Evolutionary conservation across 805 yeast genomes (phyloP).

Genomic region (Clavispora santaluciae): DNA sequence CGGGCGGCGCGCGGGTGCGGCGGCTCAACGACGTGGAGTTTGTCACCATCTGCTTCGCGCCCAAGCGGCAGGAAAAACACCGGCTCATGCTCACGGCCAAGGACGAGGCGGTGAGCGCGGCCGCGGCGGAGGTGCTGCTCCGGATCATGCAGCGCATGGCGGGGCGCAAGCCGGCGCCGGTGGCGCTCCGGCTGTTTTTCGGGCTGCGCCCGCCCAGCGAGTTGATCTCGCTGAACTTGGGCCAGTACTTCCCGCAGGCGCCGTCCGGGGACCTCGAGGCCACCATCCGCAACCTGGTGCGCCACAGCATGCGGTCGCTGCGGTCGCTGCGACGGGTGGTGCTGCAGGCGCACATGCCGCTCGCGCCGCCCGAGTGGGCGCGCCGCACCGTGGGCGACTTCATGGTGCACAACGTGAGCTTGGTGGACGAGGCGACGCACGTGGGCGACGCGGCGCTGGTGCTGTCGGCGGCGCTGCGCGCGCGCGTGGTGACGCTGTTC

Average conservation of each 20-base stretch:
- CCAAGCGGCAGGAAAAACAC: constrained; percentile 64
- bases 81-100: constrained; percentile 64
- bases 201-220: constrained; percentile 95
- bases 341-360: constrained; percentile 16
- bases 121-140: constrained; percentile 54
- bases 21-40: constrained; percentile 71
- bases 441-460: constrained; percentile 23
- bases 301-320: constrained; percentile 66
- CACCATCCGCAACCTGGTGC: constrained; percentile 77
- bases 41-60: constrained; percentile 76
- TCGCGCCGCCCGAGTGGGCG: constrained; percentile 3
- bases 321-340: constrained; percentile 19
- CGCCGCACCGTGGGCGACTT: constrained; percentile 61
- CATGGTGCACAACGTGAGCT: constrained; percentile 48
- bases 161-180: constrained; percentile 13
- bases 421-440: constrained; percentile 46
- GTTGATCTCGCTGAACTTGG: constrained; percentile 79
- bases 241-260: constrained; percentile 89
- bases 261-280: constrained; percentile 65
- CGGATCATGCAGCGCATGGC: constrained; percentile 29
- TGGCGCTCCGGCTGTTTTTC: constrained; percentile 47
- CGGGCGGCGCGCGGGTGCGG: constrained; percentile 22
- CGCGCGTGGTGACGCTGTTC: constrained; percentile 16
- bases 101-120: constrained; percentile 57
- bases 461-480: constrained; percentile 8